Conservation (phyloP, 23 red algal genomes). For the Gracilariopsis chorda region DNA sequence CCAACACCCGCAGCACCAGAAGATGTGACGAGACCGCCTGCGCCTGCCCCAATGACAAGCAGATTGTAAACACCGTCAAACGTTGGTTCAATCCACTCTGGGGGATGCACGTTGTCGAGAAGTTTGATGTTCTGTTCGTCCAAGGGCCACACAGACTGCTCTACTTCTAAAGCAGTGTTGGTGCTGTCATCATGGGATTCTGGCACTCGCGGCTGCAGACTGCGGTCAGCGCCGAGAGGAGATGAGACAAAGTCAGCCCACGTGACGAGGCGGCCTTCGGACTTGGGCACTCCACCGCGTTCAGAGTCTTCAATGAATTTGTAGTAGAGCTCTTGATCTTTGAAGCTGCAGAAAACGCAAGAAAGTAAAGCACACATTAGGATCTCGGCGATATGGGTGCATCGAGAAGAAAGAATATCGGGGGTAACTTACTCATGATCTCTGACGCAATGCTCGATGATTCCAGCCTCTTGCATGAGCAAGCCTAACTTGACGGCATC, state of each 20-base stretch:
- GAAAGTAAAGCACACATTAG: background rate
- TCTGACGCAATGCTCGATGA: conserved; percentile 69
- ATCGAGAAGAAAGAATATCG: background rate
- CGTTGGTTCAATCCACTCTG: conserved; percentile 57
- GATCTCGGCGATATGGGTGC: background rate
- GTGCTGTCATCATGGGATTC: conserved; percentile 11
- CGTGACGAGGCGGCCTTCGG: conserved; percentile 32
- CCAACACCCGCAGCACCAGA: conserved; percentile 63
- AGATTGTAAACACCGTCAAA: conserved; percentile 44
- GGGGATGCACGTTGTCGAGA: conserved; percentile 75
- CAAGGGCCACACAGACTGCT: conserved; percentile 35
- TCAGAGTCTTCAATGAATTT: conserved; percentile 57
- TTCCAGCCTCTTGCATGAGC: conserved; percentile 30
- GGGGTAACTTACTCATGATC: conserved; percentile 44
- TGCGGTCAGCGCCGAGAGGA: background rate
- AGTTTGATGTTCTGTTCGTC: conserved; percentile 58
- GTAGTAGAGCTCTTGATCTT: conserved; percentile 64
- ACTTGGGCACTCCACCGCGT: conserved; percentile 28
- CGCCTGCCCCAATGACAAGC: conserved; percentile 66
- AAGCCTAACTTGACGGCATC: conserved; percentile 75
- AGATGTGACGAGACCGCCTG: conserved; percentile 72
- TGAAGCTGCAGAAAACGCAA: conserved; percentile 3
- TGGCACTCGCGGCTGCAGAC: background rate
- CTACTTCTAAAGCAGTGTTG: conserved; percentile 11
- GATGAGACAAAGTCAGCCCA: conserved; percentile 52